Base-by-base conservation (phyloP, 2,329 filamentous ascomycete species). In the Fusarium praegraminearum region DNA sequence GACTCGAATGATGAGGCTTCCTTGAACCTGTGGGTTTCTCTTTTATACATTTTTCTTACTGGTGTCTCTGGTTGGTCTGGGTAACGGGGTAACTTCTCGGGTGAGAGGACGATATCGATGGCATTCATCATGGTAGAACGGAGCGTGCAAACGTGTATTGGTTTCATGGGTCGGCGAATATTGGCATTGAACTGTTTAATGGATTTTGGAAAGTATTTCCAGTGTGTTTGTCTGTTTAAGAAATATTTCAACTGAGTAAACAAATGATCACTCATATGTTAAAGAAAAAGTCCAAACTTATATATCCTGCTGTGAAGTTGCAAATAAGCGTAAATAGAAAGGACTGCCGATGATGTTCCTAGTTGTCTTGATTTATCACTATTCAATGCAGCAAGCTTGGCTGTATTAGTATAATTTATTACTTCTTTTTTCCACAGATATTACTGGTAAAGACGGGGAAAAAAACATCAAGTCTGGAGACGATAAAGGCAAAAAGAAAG, bases 1-100 rank as follows among this genome's bases (percentile, higher is more conserved):
- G 22, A 64, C 61, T 4, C 38, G 61, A 10, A 64, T 64, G 61
- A 64, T 64, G 61, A 64, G 35, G 38, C 59, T 64, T 22, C 59
- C 61, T 26, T 64, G 18, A 60, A 36, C 8, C 5, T 3, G 26
- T 9, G 3, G n/a, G 3, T 16, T 9, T 12, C 15, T 16, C 15
- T 10, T 9, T 8, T 11, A 15, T 46, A 2, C 3, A 13, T 16
- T 5, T 11, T 38, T 49, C 35, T 51, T 8, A 7, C 3, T 22
- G 24, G 12, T 22, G 33, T 20, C 18, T 40, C 8, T 13, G 16
- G n/a, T 30, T n/a, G 11, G 16, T 8, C 32, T 30, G 12, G 26
- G 12, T 44, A 18, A 43, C 40, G 7, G 13, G 38, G n/a, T 12
- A 44, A 44, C 15, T 20, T 46, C 43, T 46, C 7, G 11, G 26